phyloP scores from a whole-genome alignment of 305 asterid genomes.

The Fraxinus floribunda region DNA sequence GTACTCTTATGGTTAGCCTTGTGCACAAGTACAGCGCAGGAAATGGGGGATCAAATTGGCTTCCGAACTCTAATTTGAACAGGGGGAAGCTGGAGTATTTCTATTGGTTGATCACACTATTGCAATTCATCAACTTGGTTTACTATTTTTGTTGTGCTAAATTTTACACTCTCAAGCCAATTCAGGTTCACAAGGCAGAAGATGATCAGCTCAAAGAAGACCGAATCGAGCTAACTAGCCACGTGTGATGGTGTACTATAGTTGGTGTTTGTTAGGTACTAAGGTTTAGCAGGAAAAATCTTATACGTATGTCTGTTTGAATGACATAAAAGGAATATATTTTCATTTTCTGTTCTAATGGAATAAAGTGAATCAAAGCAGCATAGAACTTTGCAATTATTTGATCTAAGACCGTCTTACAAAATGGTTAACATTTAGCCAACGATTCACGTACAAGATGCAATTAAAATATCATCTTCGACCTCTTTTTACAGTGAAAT shows the following conservation, averaged over 20 bases:
- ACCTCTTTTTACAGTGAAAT: too few relatives aligned
- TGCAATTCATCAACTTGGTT: neutral
- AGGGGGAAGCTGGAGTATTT: conserved; percentile 2
- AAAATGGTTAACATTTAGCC: too few relatives aligned
- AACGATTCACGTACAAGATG: too few relatives aligned
- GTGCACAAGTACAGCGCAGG: conserved; percentile 18
- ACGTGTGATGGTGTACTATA: neutral
- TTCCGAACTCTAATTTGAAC: neutral
- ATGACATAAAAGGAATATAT: neutral
- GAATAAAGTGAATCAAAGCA: neutral
- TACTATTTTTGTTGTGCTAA: neutral
- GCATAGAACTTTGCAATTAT: neutral
- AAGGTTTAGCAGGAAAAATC: neutral
- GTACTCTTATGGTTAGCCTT: conserved; percentile 34
- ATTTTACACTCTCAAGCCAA: conserved; percentile 1
- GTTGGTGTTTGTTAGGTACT: neutral
- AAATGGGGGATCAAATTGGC: conserved; percentile 3
- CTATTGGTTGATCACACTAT: neutral
- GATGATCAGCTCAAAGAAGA: neutral
- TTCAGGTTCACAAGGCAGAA: neutral
- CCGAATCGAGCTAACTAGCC: neutral
- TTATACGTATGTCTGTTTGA: neutral
- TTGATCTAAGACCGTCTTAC: neutral
- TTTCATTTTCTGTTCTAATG: neutral
- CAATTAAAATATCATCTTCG: too few relatives aligned